These are phyloP conservation scores for Groenewaldozyma salmanticensis DNA, from an alignment of 805 yeast genomes.

Conservation along the genomic window DNA sequence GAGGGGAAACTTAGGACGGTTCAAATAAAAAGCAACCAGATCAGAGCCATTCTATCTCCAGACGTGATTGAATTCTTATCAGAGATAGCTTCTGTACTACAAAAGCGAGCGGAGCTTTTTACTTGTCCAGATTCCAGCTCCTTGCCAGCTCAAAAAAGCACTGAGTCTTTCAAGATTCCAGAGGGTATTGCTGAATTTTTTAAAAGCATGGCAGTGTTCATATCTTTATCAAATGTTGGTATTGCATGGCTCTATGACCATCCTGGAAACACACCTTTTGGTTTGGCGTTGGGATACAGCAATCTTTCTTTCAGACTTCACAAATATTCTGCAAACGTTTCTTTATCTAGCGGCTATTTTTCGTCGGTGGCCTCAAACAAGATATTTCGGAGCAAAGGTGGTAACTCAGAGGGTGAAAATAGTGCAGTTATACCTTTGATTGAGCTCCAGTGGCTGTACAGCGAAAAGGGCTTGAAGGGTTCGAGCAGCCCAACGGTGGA, in stretches of 20 bases:
- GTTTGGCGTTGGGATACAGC: not conserved
- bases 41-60: no score
- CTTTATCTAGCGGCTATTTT: not conserved
- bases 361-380: not conserved
- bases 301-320: not conserved
- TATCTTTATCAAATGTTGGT: constrained; percentile 6
- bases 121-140: no score
- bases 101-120: no score
- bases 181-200: no score
- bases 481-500: not conserved
- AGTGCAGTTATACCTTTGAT: not conserved
- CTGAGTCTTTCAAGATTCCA: no score
- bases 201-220: no score
- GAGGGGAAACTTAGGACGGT: no score
- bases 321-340: not conserved
- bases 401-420: not conserved
- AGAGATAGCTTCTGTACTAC: no score
- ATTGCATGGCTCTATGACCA: constrained; percentile 69
- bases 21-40: no score
- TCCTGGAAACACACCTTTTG: constrained; percentile 22
- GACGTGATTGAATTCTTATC: no score
- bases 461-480: not conserved
- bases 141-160: no score
- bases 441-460: not conserved
- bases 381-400: not conserved